Percentiles rank a stretch among this genome's conserved stretches.
These are phyloP conservation scores for Stylosanthes scabra DNA, from an alignment of 331 rosid genomes.

Conservation along the genomic window DNA sequence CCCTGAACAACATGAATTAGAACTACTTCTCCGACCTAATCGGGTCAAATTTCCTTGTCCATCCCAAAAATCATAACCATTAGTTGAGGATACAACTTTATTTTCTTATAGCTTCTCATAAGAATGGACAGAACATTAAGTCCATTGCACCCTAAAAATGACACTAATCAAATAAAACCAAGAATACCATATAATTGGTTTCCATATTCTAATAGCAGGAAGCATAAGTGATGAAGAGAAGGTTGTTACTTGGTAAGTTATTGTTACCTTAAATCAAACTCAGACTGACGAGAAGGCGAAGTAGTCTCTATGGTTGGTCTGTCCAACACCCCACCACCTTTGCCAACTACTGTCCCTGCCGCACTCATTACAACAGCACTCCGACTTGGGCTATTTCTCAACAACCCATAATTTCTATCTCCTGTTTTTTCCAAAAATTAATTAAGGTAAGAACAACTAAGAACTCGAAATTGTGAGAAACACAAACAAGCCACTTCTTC, in stretches of 20 bases:
- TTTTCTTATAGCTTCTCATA: no score
- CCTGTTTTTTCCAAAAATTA: conserved; percentile 48
- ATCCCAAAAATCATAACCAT: no score
- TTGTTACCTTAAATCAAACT: conserved; percentile 54
- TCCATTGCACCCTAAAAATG: no score
- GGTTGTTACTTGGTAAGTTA: background rate
- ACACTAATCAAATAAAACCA: no score
- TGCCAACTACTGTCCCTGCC: conserved; percentile 47
- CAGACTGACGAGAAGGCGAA: conserved; percentile 61
- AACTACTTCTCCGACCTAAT: no score
- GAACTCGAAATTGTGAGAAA: no score
- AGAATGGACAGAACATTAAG: no score
- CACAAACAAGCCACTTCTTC: no score
- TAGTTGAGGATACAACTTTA: no score
- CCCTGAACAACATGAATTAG: no score
- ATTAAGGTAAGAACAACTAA: background rate
- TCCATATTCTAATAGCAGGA: no score
- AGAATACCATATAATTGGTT: background rate
- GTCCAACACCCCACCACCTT: conserved; percentile 63
- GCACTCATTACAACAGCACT: conserved; percentile 33
- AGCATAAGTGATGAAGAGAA: background rate
- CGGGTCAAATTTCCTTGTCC: no score
- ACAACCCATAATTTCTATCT: conserved; percentile 35
- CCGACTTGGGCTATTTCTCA: conserved; percentile 47
- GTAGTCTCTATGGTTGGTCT: conserved; percentile 62